Base-by-base conservation (phyloP, 768 basidiomycete species). In the Amanita exitialis region DNA sequence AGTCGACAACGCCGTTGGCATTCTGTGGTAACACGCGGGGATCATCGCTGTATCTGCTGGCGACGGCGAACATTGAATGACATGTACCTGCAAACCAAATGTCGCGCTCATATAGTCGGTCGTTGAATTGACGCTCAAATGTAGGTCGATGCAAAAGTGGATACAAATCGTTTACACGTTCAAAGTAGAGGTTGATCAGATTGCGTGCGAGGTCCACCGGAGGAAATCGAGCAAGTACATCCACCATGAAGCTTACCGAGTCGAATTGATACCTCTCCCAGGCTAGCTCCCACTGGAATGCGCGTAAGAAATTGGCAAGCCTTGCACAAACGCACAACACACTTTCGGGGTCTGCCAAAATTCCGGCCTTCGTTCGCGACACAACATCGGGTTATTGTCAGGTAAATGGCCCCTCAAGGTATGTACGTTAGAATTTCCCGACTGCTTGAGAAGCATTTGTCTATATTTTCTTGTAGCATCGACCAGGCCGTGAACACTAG, bases 81-180 rank as follows among this genome's bases (percentile, higher is more conserved):
- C 83, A 82, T 5, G 84, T 69, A 44, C 72, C 71, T 5, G 75
- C 68, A 58, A 90, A 91, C 68, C 76, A 78, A 6, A 70, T 62
- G 52, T 86, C 75, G 13, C 65, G 69, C 25, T 74, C 68, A 56
- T 86, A 75, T 21, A 83, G 59, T 6, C 69, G 69, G 4, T 51
- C 43, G 1, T 77, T 73, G 28, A 60, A 82, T 42, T 83, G 78
- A 13, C 72, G 71, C 34, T 79, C 69, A 58, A 93, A 91, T 0
- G 82, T 80, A 4, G 79, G 79, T 18, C 74, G 75, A 59, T 91
- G 87, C 25, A 93, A 68, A 16, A 92, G 64, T 6, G 88, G 87
- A 49, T 80, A 71, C 32, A 77, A 69, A 25, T 62, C 58, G 58
- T 90, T 86, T 45, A 73, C 63, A 53, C 81, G 70, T 2, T 65